Evolutionary conservation across 306 rosid species (phyloP), one percentile per base, ranked within the genome.

Genomic region (Geum urbanum): DNA sequence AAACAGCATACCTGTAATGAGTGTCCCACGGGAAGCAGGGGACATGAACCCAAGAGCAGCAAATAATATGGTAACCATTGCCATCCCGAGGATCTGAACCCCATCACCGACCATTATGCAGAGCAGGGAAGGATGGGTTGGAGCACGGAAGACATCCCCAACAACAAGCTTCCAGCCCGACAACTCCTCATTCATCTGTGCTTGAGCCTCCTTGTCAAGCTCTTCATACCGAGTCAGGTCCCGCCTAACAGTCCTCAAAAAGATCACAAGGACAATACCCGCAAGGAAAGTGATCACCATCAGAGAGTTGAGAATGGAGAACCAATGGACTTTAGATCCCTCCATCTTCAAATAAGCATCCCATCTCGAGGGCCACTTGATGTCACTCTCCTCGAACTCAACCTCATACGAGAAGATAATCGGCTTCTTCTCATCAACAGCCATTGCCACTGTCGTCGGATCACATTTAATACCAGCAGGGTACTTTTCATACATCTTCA

Each of bases 131-230:
- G 96, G 80, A 66, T 86, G 78, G 4, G 82, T 45, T 32, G 98
- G 98, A n/a, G 97, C 88, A 3, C 98, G 96, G 88, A 90, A 92
- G 64, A 90, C 97, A 85, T 92, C 98, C 69, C 91, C 98, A 46
- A 92, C 98, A 68, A 92, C 98, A 78, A 92, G 96, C 91, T 92
- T 92, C 96, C 96, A 92, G 54, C 98, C 98, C 14, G 98, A 92
- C 69, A 92, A 85, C 74, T 92, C 98, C 68, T 92, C 98, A 27
- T 86, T 92, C 98, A 92, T 92, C 87, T 92, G 96, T n/a, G 96
- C 92, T 72, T 92, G 96, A 24, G 96, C 98, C 79, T 92, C 98
- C 87, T 90, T 92, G 78, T 92, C 98, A 64, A 92, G 89, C 84
- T 92, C 98, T 83, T 92, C 98, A 11, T 92, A 92, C 6, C 90